Evolutionary conservation across 108 stramenopile genomes (phyloP).

Genomic region (Skeletonema potamos): DNA sequence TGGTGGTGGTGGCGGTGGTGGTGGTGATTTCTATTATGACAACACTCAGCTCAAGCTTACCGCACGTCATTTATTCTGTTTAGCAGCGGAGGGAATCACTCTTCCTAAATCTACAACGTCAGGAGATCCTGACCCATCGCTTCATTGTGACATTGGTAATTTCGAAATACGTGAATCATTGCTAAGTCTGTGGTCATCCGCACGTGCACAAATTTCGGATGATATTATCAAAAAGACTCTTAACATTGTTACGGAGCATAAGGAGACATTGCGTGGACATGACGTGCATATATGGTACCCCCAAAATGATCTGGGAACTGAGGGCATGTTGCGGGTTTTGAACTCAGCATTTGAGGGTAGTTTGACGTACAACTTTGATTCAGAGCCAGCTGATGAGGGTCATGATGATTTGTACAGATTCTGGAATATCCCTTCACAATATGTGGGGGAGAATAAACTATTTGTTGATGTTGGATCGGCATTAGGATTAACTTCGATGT

Average conservation of each 20-base stretch:
- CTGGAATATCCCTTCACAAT: slow-evolving; percentile 44
- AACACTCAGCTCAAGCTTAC: slow-evolving; percentile 38
- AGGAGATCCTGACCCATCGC: slow-evolving; percentile 15
- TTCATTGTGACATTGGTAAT: slow-evolving; percentile 28
- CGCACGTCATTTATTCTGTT: slow-evolving; percentile 69
- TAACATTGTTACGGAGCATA: slow-evolving; percentile 51
- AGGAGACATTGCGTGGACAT: slow-evolving; percentile 38
- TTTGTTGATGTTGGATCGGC: slow-evolving; percentile 81
- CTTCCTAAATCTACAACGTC: slow-evolving; percentile 42
- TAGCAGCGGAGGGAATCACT: slow-evolving; percentile 58
- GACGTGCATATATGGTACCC: slow-evolving; percentile 74
- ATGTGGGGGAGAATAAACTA: slow-evolving; percentile 62
- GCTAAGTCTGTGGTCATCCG: slow-evolving; percentile 69
- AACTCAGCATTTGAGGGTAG: slow-evolving; percentile 46
- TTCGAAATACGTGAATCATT: slow-evolving; percentile 55
- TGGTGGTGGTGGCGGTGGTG: slow-evolving; percentile 3
- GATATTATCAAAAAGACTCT: slow-evolving; percentile 49
- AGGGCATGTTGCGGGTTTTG: slow-evolving; percentile 53
- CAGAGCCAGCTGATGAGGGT: slow-evolving; percentile 37
- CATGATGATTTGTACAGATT: slow-evolving; percentile 45
- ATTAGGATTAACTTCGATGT: slow-evolving; percentile 68
- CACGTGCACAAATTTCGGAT: slow-evolving; percentile 61
- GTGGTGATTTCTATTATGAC: background rate
- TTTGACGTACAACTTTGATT: slow-evolving; percentile 48
- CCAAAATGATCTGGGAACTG: slow-evolving; percentile 47